Percentiles rank a stretch among this genome's conserved stretches.
These are phyloP conservation scores for Leccinum pellstonianum DNA, from an alignment of 768 basidiomycete species.

Conservation along the genomic window DNA sequence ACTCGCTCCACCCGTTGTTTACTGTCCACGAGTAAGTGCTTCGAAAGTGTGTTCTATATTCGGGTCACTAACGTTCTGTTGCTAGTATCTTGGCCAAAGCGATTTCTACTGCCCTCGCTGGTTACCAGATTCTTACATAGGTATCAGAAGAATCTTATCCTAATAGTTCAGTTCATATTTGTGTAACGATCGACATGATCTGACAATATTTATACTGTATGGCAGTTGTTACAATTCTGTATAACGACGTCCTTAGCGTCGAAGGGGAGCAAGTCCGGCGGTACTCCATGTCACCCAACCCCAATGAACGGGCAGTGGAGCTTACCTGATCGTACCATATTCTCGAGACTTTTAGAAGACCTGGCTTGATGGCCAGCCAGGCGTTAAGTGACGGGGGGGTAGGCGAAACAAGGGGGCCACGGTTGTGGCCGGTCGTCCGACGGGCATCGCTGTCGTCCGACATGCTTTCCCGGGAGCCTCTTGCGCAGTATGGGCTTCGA, in stretches of 20 bases:
- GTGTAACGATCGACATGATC: no score
- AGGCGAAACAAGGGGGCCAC: constrained; percentile 7
- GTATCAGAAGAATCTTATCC: background rate
- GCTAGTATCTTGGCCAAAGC: constrained; percentile 52
- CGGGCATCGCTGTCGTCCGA: background rate
- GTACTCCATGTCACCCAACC: no score
- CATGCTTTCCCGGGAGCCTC: background rate
- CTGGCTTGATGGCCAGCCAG: constrained; percentile 20
- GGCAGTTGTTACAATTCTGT: no score
- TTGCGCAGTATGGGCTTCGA: background rate
- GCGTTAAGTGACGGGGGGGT: constrained; percentile 8
- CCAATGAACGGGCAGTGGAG: background rate
- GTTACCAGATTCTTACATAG: constrained; percentile 25
- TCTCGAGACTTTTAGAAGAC: constrained; percentile 25
- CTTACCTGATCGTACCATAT: constrained; percentile 24
- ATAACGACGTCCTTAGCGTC: no score
- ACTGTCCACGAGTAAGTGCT: constrained; percentile 56
- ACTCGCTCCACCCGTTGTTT: constrained; percentile 59
- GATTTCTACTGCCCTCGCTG: constrained; percentile 45
- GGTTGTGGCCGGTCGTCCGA: background rate
- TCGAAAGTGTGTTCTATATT: background rate
- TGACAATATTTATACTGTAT: no score
- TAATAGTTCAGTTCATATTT: background rate
- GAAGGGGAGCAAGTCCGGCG: no score
- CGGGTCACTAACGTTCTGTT: constrained; percentile 1